Conservation (phyloP, 345 rosid species). For the Dipteronia dyeriana region DNA sequence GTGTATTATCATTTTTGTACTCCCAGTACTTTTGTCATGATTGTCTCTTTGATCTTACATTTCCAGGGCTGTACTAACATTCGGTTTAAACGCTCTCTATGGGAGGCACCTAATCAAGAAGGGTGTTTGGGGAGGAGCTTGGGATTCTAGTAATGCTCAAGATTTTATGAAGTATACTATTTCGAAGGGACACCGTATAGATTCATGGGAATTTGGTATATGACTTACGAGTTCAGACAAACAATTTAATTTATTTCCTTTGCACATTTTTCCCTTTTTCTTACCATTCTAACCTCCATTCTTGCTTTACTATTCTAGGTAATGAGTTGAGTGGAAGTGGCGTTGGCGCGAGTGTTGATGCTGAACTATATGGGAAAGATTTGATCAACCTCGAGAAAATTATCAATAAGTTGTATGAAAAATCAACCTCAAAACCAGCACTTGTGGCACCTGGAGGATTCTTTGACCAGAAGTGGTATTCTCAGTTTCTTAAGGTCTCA, state of each 20-base stretch:
- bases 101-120: slow-evolving; percentile 70
- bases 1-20: neutral
- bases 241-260: slow-evolving; percentile 13
- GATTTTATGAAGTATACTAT: slow-evolving; percentile 79
- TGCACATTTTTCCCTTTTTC: neutral
- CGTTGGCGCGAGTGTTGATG: slow-evolving; percentile 76
- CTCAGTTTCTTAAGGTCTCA: slow-evolving; percentile 72
- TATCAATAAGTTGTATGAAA: slow-evolving; percentile 55
- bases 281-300: slow-evolving; percentile 15
- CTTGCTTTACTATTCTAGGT: slow-evolving; percentile 46
- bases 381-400: slow-evolving; percentile 55
- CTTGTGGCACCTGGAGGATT: slow-evolving; percentile 96
- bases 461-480: slow-evolving; percentile 68
- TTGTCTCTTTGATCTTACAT: slow-evolving; percentile 20
- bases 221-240: slow-evolving; percentile 1
- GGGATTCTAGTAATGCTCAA: slow-evolving; percentile 77
- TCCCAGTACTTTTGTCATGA: neutral
- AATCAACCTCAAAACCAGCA: slow-evolving; percentile 53
- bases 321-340: slow-evolving; percentile 91
- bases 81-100: slow-evolving; percentile 84
- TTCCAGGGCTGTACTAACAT: slow-evolving; percentile 73
- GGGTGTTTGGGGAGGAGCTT: slow-evolving; percentile 76
- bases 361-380: slow-evolving; percentile 80
- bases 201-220: slow-evolving; percentile 98
- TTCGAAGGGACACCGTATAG: slow-evolving; percentile 70